These are phyloP conservation scores for Penicillium canariense DNA, from an alignment of 495 filamentous ascomycete genomes.

Conservation along the genomic window DNA sequence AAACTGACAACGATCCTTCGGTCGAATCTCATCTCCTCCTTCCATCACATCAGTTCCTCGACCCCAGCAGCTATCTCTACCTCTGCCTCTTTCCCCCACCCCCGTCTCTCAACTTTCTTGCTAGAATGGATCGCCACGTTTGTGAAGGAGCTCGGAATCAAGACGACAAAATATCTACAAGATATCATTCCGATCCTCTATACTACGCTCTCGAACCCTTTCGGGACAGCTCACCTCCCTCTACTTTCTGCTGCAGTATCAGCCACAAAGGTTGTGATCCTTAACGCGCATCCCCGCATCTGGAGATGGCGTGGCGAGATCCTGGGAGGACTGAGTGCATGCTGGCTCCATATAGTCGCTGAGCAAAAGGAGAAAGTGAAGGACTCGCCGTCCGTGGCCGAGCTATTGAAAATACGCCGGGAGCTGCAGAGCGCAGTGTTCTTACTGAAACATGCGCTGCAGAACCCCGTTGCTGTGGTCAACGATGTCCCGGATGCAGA, in stretches of 20 bases:
- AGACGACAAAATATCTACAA: conserved; percentile 72
- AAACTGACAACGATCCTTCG: conserved; percentile 34
- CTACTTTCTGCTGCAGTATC: conserved; percentile 53
- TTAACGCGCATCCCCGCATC: conserved; percentile 72
- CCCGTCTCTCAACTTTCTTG: conserved; percentile 51
- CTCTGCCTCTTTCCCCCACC: conserved; percentile 44
- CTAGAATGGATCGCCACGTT: conserved; percentile 54
- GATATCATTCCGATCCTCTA: conserved; percentile 68
- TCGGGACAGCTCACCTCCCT: conserved; percentile 56
- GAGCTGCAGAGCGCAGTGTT: conserved; percentile 46
- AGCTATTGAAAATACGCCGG: conserved; percentile 35
- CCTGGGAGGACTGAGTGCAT: conserved; percentile 58
- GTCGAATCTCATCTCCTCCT: conserved; percentile 45
- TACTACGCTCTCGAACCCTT: conserved; percentile 64
- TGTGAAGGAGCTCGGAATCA: conserved; percentile 61
- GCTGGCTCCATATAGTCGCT: conserved; percentile 62
- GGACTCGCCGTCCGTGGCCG: not conserved
- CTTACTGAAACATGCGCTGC: conserved; percentile 36
- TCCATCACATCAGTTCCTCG: conserved; percentile 48
- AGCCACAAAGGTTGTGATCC: conserved; percentile 57
- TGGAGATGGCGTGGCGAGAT: conserved; percentile 65
- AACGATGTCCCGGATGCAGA: conserved; percentile 14
- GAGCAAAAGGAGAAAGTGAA: conserved; percentile 32
- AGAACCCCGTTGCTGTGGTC: conserved; percentile 22
- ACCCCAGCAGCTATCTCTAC: conserved; percentile 44